phyloP scores from a whole-genome alignment of 202 grass and related monocot species.

The Tripidium arundinaceum region DNA sequence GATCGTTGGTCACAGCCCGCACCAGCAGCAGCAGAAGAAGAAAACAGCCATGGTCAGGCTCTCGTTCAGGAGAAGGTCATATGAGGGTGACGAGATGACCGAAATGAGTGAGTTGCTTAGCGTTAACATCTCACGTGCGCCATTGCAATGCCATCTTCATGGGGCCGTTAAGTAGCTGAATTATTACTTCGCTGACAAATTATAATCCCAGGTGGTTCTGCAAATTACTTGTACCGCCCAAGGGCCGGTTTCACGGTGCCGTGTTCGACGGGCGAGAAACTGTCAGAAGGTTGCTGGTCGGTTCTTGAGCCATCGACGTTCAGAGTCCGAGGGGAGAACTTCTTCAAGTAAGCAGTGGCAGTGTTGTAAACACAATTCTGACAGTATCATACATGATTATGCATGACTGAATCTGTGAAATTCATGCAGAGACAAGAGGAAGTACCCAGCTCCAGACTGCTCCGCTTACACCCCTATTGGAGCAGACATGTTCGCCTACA shows the following conservation, averaged over 20 bases:
- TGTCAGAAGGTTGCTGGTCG: slow-evolving; percentile 74
- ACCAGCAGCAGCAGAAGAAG: slow-evolving; percentile 60
- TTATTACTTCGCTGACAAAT: neutral
- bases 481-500: slow-evolving; percentile 66
- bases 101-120: slow-evolving; percentile 66
- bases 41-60: slow-evolving; percentile 77
- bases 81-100: slow-evolving; percentile 88
- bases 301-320: slow-evolving; percentile 77
- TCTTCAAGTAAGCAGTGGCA: slow-evolving; percentile 55
- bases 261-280: slow-evolving; percentile 49
- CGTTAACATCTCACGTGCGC: neutral
- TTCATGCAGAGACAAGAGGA: slow-evolving; percentile 79
- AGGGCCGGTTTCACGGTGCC: slow-evolving; percentile 63
- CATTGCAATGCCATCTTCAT: neutral
- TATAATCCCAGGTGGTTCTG: slow-evolving; percentile 52
- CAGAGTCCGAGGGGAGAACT: slow-evolving; percentile 67
- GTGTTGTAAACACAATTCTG: neutral
- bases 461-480: slow-evolving; percentile 75
- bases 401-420: slow-evolving; percentile 6
- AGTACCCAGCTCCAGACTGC: slow-evolving; percentile 52
- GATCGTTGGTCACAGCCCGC: slow-evolving; percentile 38
- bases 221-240: slow-evolving; percentile 67
- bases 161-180: neutral
- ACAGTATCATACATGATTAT: neutral
- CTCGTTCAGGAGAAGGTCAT: slow-evolving; percentile 77